Evolutionary conservation across 1,284 basidiomycete genomes (phyloP), one percentile per base, ranked within the genome.

Genomic region (Trichosporon sp.): DNA sequence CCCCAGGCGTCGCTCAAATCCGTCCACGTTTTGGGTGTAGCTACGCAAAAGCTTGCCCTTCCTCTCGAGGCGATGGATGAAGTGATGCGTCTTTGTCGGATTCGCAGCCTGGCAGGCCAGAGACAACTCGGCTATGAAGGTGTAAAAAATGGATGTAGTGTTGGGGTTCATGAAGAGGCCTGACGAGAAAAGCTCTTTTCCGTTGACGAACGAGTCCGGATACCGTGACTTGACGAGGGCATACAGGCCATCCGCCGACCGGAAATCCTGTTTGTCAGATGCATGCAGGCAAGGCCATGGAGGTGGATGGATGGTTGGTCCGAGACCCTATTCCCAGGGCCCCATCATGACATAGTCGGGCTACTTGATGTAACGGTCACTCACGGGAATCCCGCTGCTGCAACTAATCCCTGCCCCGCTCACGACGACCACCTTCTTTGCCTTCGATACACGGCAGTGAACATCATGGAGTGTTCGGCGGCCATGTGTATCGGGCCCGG

Each of bases 21-120:
- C 93, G 78, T 97, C 95, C 59, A 97, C 94, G 75, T 96, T 97
- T 79, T 96, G 94, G 0, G 95, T 96, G 78, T 97, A 97, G 3
- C 88, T 90, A 60, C 94, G 86, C 31, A 95, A 80, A 1, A 98
- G 82, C 74, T 90, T 92, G 60, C 90, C 89, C 79, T 92, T 92
- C 10, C 84, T 78, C 70, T 95, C 90, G 0, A 97, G 85, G 6
- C 87, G 88, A 73, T 89, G 89, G 65, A 97, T 87, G 79, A 97
- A 95, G 64, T 85, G 85, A 78, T 97, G 95, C 3, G 95, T 96
- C 1, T 87, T 85, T 5, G 92, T 89, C 2, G 92, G 92, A 56
- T 85, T 77, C n/a, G 92, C 91, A 36, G 80, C 80, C 74, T 92
- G 88, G 69, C 95, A 88, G 59, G 90, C 88, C 56, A 85, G 83